Evolutionary conservation across 192 early-diverging fungal genomes (phyloP), one percentile per base, ranked within the genome.

Genomic region (Gigaspora rosea): DNA sequence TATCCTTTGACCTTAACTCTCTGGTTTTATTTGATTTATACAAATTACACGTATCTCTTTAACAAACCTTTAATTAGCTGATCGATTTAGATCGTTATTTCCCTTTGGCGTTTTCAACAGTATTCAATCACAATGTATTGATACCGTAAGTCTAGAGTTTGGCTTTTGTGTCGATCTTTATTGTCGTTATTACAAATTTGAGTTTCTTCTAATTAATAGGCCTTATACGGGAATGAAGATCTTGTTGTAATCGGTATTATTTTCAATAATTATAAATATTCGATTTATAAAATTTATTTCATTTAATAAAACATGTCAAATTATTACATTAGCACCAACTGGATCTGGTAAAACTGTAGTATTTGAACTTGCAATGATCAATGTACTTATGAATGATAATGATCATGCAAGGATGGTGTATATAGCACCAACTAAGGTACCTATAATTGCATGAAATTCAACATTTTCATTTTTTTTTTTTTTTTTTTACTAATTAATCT

Each of bases 331-430:
- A 86, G 89, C 90, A 8, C 92, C 92, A 4, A 93, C 92, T 11
- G 90, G 91, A 6, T 86, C 89, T 8, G 92, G 92, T 16, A 93
- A 93, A 74, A 92, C 92, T 3, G 83, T 81, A 9, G 64, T 93
- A 16, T 81, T 92, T 82, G 90, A 92, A 75, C 69, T 93, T 10
- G 88, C 81, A 27, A 85, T 85, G 67, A 57, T 85, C 8, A 57
- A 77, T 0, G 16, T 56, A 13, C 33, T 82, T 8, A 78, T 72
- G 18, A 35, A 71, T 8, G 32, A 61, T 3, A 52, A 49, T 4
- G 32, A 70, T 0, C 65, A 77, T 15, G 75, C 82, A 41, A 91
- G 90, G 74, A 83, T 91, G 22, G 82, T 93, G 22, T 93, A 93
- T 73, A 86, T 93, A 78, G 91, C 90, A 3, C 92, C 92, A 2